Evolutionary conservation across 495 filamentous ascomycete genomes (phyloP), one percentile per base, ranked within the genome.

Genomic region (Penicillium cosmopolitanum): DNA sequence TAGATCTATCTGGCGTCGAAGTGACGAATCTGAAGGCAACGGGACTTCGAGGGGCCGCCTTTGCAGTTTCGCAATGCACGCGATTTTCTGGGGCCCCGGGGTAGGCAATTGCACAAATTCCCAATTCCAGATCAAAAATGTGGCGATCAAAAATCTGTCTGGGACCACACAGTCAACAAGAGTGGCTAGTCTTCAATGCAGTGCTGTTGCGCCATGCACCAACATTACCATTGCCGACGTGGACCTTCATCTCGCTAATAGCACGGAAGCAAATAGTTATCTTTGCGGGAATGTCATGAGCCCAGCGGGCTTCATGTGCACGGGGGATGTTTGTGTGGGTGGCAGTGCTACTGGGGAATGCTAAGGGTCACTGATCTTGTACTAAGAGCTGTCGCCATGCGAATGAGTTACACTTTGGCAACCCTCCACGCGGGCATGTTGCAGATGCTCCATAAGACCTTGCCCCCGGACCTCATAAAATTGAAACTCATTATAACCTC

Each of bases 1-100:
- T n/a, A 68, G 65, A 66, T 15, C 60, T 62, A 4, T 72, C 68
- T 18, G 66, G 67, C 35, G 61, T 74, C 50, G 57, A 40, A 8
- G 61, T 74, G 25, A 50, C 50, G 9, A 64, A 74, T 51, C 59
- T 78, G 23, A 56, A 44, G 8, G 31, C 66, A 6, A 69, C 61
- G 8, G 58, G 51, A 10, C 51, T 75, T 8, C 64, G 72, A 9
- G 68, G 70, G 0, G 56, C 71, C 0, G 66, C 76, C 0, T 60
- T 78, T 35, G 55, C 70, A 25, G 73, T 79, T 40, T 69, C 72
- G 2, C 76, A 79, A 62, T 79, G 76, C 57, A 79, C 73, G 0
- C 63, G 66, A 1, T 79, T 76, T 58, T 68, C 51, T 4, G 73
- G 72, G 5, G 66, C 67, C 16, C 64, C 73, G 1, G 42, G 1